These are phyloP conservation scores for Gossypium stocksii DNA, from an alignment of 345 rosid species.

Conservation along the genomic window DNA sequence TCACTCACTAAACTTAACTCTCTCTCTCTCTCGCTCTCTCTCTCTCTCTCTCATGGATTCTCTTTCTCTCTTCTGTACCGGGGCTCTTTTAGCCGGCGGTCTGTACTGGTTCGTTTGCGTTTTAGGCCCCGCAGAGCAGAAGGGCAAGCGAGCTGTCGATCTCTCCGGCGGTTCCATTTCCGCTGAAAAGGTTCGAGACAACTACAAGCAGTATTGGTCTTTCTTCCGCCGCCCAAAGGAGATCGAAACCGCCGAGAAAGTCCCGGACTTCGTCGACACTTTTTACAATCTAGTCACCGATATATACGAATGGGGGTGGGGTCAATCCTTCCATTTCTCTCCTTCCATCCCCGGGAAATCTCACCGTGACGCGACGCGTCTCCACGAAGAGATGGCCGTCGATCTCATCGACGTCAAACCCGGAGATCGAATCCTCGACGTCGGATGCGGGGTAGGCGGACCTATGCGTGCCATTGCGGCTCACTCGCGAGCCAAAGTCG, in stretches of 20 bases:
- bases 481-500: slow-evolving; percentile 77
- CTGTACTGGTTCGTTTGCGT: slow-evolving; percentile 86
- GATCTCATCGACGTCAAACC: slow-evolving; percentile 68
- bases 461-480: slow-evolving; percentile 99
- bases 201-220: slow-evolving; percentile 79
- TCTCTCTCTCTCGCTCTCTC: not conserved
- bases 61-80: slow-evolving; percentile 60
- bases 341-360: slow-evolving; percentile 74
- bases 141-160: slow-evolving; percentile 67
- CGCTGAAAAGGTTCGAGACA: slow-evolving; percentile 72
- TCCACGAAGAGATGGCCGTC: slow-evolving; percentile 84
- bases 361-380: slow-evolving; percentile 77
- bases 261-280: slow-evolving; percentile 88
- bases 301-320: slow-evolving; percentile 99
- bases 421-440: slow-evolving; percentile 65
- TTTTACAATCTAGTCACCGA: slow-evolving; percentile 93
- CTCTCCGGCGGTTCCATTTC: slow-evolving; percentile 96
- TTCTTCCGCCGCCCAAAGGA: slow-evolving; percentile 87
- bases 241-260: slow-evolving; percentile 72
- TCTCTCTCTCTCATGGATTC: slow-evolving; percentile 41
- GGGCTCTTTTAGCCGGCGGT: slow-evolving; percentile 60
- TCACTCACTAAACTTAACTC: not conserved
- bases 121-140: slow-evolving; percentile 79
- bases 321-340: slow-evolving; percentile 95
- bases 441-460: slow-evolving; percentile 95